phyloP scores from a whole-genome alignment of 345 rosid genomes.

The Rhodamnia rubescens region DNA sequence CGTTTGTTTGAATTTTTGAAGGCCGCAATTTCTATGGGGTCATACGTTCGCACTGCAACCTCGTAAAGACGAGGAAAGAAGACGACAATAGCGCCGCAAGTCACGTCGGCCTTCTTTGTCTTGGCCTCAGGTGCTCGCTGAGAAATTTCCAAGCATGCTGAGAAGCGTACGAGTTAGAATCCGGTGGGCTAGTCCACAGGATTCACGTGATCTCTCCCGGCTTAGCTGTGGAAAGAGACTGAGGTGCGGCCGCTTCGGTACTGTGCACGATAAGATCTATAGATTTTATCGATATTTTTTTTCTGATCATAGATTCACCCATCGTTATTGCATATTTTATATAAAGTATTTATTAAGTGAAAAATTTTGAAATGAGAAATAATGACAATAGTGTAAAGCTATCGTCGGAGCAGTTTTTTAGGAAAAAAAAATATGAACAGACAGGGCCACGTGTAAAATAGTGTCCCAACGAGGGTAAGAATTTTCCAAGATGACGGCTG shows the following conservation, averaged over 20 bases:
- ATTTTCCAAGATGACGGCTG: background rate
- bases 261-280: no score
- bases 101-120: background rate
- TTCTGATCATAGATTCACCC: no score
- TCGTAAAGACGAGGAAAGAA: background rate
- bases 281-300: no score
- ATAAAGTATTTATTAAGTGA: no score
- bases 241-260: background rate
- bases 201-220: background rate
- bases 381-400: no score
- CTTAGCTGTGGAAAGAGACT: background rate
- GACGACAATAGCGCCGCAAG: background rate
- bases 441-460: background rate
- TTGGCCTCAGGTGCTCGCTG: background rate
- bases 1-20: no score
- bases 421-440: background rate
- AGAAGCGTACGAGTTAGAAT: background rate
- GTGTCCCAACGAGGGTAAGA: background rate
- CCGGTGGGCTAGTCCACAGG: background rate
- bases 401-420: no score
- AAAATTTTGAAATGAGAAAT: no score
- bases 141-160: background rate
- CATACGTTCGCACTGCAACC: background rate
- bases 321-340: no score
- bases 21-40: background rate